Percentiles rank a stretch among this genome's conserved stretches.
Evolutionary conservation across 164 flowering plant species (phyloP).

Genomic region (Stephania japonica): DNA sequence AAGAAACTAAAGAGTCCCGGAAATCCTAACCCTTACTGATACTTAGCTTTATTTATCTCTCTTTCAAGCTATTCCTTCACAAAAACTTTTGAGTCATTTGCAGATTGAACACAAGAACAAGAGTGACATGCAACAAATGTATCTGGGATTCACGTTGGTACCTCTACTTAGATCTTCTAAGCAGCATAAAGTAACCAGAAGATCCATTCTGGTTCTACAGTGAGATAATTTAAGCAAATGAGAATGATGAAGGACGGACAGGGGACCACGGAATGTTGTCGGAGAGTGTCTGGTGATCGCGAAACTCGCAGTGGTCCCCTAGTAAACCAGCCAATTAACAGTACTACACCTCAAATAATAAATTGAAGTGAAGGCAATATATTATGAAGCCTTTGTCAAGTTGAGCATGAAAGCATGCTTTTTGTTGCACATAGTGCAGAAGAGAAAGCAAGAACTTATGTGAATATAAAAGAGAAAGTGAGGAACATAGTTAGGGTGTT

Average conservation of each 20-base stretch:
- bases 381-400: not conserved
- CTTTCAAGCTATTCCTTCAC: not conserved
- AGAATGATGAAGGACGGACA: not conserved
- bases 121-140: not conserved
- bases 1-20: not conserved
- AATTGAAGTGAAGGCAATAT: slow-evolving; percentile 1
- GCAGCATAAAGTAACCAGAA: not conserved
- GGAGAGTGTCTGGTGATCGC: slow-evolving; percentile 8
- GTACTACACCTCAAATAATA: not conserved
- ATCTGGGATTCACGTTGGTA: not conserved
- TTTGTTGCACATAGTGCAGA: slow-evolving; percentile 6
- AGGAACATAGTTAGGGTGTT: not conserved
- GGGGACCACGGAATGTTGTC: slow-evolving; percentile 20
- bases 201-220: not conserved
- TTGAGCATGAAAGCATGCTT: slow-evolving; percentile 7
- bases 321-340: slow-evolving; percentile 5
- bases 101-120: not conserved
- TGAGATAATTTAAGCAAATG: not conserved
- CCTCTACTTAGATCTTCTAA: not conserved
- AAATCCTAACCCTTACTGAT: not conserved
- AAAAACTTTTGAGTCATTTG: not conserved
- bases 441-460: not conserved
- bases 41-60: not conserved
- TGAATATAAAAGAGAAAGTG: slow-evolving; percentile 6
- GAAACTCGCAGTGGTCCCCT: slow-evolving; percentile 20